These are phyloP conservation scores for Chrysoporthe puriensis DNA, from an alignment of 2,329 filamentous ascomycete species.

Conservation along the genomic window DNA sequence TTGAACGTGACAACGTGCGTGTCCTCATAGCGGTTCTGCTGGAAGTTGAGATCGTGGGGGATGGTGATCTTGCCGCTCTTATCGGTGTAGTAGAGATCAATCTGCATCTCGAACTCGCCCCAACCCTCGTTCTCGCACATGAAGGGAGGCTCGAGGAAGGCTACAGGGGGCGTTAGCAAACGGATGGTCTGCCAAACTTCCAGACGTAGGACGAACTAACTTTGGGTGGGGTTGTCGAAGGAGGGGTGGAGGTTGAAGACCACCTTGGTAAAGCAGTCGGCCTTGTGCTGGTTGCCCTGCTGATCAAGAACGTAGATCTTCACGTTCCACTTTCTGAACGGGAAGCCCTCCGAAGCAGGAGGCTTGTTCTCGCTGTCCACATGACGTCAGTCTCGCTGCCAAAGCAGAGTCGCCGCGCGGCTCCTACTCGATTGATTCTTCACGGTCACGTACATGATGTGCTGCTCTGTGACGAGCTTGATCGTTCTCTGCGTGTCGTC, in stretches of 20 bases:
- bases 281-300: conserved; percentile 80
- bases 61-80: conserved; percentile 83
- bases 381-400: conserved; percentile 30
- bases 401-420: background rate
- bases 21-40: conserved; percentile 77
- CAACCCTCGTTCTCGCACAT: conserved; percentile 91
- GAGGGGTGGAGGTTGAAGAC: conserved; percentile 93
- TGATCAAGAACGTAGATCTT: conserved; percentile 84
- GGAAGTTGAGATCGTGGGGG: conserved; percentile 91
- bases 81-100: conserved; percentile 80
- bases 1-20: conserved; percentile 84
- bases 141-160: conserved; percentile 84
- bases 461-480: conserved; percentile 92
- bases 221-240: conserved; percentile 84
- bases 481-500: conserved; percentile 72
- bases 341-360: conserved; percentile 82
- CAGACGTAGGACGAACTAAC: conserved; percentile 54
- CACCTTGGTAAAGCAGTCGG: conserved; percentile 87
- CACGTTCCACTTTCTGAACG: conserved; percentile 91
- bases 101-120: conserved; percentile 97
- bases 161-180: conserved; percentile 47
- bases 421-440: background rate
- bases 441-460: conserved; percentile 67
- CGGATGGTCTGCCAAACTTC: background rate
- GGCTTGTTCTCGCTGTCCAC: conserved; percentile 68